phyloP scores from a whole-genome alignment of 2,329 filamentous ascomycete genomes.

The Aspergillus spinulosporus region DNA sequence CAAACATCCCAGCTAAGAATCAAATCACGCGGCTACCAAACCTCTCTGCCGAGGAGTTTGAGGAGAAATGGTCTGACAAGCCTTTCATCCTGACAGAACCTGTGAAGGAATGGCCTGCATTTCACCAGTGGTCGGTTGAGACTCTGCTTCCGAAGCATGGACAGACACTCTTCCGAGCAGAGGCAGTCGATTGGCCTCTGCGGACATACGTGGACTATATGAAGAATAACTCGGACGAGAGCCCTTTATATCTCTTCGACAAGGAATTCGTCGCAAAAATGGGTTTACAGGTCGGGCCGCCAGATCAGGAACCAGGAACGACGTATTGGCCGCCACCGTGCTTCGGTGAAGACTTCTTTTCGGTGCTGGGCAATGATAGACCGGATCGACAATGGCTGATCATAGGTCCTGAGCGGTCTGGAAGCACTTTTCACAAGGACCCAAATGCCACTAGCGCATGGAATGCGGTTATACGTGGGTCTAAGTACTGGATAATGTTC shows the following conservation, averaged over 20 bases:
- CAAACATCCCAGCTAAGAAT: constrained; percentile 71
- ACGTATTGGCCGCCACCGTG: constrained; percentile 80
- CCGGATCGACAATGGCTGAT: constrained; percentile 93
- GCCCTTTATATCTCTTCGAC: constrained; percentile 90
- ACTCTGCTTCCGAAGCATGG: constrained; percentile 64
- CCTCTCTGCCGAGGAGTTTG: constrained; percentile 72
- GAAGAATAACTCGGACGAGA: constrained; percentile 76
- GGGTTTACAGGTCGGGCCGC: constrained; percentile 60
- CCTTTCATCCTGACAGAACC: constrained; percentile 86
- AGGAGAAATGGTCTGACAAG: constrained; percentile 70
- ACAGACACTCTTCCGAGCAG: constrained; percentile 74
- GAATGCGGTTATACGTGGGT: constrained; percentile 88
- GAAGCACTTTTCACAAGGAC: constrained; percentile 92
- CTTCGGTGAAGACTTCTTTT: constrained; percentile 85
- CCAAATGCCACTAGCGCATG: constrained; percentile 73
- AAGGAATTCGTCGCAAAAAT: constrained; percentile 85
- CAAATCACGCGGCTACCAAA: constrained; percentile 69
- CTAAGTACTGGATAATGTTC: constrained; percentile 99
- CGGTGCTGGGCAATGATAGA: constrained; percentile 71
- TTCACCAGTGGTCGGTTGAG: constrained; percentile 71
- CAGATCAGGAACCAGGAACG: constrained; percentile 46
- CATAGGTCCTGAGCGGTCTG: constrained; percentile 80
- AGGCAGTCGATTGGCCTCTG: constrained; percentile 90
- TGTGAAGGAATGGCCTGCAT: constrained; percentile 79
- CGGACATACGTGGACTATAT: constrained; percentile 81